Evolutionary conservation across 495 filamentous ascomycete species (phyloP).

Genomic region (Hypoxylon trugodes): DNA sequence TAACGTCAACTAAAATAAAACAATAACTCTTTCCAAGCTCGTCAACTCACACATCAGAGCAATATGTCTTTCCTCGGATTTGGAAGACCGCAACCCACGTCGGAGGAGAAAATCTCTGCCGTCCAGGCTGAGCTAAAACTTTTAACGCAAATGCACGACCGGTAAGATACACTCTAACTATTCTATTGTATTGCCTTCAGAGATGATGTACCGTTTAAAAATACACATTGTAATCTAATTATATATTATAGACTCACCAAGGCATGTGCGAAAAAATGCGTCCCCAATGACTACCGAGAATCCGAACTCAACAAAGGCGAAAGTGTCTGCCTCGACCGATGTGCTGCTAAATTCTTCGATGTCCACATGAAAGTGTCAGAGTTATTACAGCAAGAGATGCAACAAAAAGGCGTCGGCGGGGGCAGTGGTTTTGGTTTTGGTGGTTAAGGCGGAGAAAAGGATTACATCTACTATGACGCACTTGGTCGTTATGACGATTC

Average conservation of each 20-base stretch:
- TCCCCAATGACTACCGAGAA: constrained; percentile 91
- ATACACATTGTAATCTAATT: constrained; percentile 2
- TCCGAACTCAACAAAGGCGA: constrained; percentile 97
- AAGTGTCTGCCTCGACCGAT: constrained; percentile 95
- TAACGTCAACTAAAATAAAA: constrained; percentile 16
- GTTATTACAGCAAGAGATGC: constrained; percentile 59
- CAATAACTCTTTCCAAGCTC: not conserved
- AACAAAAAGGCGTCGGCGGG: constrained; percentile 50
- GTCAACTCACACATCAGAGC: not conserved
- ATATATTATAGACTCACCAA: constrained; percentile 71
- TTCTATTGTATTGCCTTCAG: not conserved
- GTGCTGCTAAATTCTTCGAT: constrained; percentile 97
- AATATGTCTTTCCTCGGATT: constrained; percentile 95
- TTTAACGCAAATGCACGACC: constrained; percentile 94
- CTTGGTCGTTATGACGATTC: not conserved
- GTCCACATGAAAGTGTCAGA: constrained; percentile 90
- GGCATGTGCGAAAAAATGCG: constrained; percentile 91
- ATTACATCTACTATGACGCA: not conserved
- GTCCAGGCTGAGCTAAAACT: constrained; percentile 95
- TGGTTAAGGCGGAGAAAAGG: constrained; percentile 22
- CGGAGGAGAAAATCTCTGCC: constrained; percentile 92
- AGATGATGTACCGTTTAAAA: not conserved
- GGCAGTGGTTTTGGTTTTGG: constrained; percentile 50
- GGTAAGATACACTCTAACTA: constrained; percentile 60
- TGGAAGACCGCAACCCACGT: constrained; percentile 87